phyloP scores from a whole-genome alignment of 345 rosid species.

The Eucalyptus marginata region DNA sequence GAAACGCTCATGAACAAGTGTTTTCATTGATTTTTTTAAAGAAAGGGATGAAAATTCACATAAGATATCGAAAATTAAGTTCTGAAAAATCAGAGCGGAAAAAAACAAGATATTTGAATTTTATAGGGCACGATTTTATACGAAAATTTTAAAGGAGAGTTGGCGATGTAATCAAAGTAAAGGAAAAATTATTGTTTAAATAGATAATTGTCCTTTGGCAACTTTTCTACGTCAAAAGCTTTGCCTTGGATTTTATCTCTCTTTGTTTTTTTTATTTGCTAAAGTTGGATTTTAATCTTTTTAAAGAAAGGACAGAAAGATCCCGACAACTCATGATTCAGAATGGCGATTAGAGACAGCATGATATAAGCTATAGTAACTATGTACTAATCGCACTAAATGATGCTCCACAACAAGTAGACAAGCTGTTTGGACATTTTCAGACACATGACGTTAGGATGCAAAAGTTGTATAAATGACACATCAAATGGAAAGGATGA shows the following conservation, averaged over 20 bases:
- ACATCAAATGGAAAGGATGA: neutral
- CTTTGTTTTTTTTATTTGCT: no score
- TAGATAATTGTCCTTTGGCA: neutral
- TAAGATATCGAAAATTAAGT: no score
- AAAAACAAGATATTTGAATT: neutral
- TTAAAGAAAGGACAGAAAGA: neutral
- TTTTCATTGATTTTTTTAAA: no score
- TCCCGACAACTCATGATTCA: neutral
- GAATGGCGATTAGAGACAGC: neutral
- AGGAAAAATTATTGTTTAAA: neutral
- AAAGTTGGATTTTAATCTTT: no score
- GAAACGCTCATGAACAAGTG: neutral
- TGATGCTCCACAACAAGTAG: neutral
- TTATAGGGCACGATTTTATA: neutral
- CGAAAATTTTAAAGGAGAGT: slow-evolving; percentile 13
- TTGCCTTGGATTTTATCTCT: neutral
- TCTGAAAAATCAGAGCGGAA: neutral
- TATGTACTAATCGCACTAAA: neutral
- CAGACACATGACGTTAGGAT: neutral
- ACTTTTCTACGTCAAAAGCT: neutral
- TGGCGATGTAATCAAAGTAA: neutral
- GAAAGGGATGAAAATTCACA: neutral
- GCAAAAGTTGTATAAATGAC: neutral
- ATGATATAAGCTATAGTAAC: neutral
- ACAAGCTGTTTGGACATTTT: neutral